Conservation (phyloP, 2,329 filamentous ascomycete species). For the Moelleriella libera region DNA sequence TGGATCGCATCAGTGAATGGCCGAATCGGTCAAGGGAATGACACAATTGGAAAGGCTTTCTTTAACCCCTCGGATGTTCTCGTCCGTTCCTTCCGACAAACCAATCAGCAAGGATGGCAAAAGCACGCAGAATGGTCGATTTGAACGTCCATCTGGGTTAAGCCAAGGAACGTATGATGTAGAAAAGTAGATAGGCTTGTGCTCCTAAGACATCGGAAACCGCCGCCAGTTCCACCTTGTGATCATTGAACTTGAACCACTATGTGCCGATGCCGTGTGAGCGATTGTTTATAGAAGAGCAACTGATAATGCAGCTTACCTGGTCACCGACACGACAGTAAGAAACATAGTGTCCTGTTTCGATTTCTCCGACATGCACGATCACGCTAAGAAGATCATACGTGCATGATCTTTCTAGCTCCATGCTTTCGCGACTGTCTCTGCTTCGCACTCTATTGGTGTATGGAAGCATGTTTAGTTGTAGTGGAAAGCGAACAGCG, state of each 20-base stretch:
- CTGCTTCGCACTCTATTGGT: slow-evolving; percentile 49
- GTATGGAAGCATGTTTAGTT: slow-evolving; percentile 83
- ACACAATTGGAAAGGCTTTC: no score
- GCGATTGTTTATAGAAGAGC: neutral
- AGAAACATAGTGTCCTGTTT: slow-evolving; percentile 85
- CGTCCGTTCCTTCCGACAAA: no score
- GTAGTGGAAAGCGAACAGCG: slow-evolving; percentile 70
- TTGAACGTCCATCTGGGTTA: neutral
- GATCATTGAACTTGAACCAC: slow-evolving; percentile 96
- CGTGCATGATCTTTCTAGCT: slow-evolving; percentile 51
- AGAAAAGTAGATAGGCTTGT: slow-evolving; percentile 85
- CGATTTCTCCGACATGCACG: slow-evolving; percentile 84
- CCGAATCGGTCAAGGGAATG: no score
- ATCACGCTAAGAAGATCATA: slow-evolving; percentile 86
- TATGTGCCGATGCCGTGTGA: slow-evolving; percentile 18
- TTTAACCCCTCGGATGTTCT: no score
- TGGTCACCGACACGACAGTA: slow-evolving; percentile 72
- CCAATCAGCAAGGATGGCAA: neutral
- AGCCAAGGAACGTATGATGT: slow-evolving; percentile 51
- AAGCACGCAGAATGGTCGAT: neutral
- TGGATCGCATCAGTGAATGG: no score
- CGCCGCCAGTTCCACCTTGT: slow-evolving; percentile 72
- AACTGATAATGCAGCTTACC: slow-evolving; percentile 14
- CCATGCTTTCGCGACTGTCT: slow-evolving; percentile 37
- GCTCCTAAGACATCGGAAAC: slow-evolving; percentile 75